phyloP scores from a whole-genome alignment of 2,329 filamentous ascomycete species.

The Elsinoe australis region DNA sequence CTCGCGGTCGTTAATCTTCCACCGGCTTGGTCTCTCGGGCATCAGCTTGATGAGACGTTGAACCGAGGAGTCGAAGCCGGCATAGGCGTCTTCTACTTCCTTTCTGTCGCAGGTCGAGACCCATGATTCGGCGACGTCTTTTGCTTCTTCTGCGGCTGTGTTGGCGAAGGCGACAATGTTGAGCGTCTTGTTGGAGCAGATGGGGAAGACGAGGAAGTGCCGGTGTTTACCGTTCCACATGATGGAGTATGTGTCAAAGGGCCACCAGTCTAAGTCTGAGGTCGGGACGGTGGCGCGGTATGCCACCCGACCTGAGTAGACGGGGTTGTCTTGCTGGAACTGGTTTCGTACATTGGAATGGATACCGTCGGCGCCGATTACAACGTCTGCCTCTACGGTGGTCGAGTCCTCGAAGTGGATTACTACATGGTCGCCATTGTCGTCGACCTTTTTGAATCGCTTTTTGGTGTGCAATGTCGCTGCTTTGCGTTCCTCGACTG shows the following conservation, averaged over 20 bases:
- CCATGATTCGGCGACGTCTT: conserved; percentile 33
- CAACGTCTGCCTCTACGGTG: conserved; percentile 34
- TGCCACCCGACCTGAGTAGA: conserved; percentile 44
- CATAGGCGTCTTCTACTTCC: conserved; percentile 25
- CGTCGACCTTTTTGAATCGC: conserved; percentile 22
- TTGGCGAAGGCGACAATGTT: conserved; percentile 35
- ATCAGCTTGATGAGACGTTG: conserved; percentile 24
- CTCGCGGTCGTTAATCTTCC: conserved; percentile 25
- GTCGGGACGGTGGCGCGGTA: conserved; percentile 31
- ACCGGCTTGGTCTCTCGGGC: conserved; percentile 23
- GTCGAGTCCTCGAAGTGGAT: conserved; percentile 45
- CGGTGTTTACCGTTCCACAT: conserved; percentile 31
- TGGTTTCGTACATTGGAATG: conserved; percentile 49
- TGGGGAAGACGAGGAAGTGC: conserved; percentile 36
- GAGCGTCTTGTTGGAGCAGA: conserved; percentile 30
- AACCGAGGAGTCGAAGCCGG: conserved; percentile 24
- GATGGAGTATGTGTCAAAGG: conserved; percentile 21
- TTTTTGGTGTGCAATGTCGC: conserved; percentile 28
- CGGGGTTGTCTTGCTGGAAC: conserved; percentile 43
- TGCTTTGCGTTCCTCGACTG: conserved; percentile 22
- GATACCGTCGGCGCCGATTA: conserved; percentile 55
- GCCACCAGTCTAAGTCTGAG: conserved; percentile 20
- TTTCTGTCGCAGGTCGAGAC: conserved; percentile 26
- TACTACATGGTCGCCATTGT: conserved; percentile 32
- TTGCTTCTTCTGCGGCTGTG: conserved; percentile 28